Evolutionary conservation across 164 flowering plant genomes (phyloP), one percentile per base, ranked within the genome.

Genomic region (Dillenia turbinata): DNA sequence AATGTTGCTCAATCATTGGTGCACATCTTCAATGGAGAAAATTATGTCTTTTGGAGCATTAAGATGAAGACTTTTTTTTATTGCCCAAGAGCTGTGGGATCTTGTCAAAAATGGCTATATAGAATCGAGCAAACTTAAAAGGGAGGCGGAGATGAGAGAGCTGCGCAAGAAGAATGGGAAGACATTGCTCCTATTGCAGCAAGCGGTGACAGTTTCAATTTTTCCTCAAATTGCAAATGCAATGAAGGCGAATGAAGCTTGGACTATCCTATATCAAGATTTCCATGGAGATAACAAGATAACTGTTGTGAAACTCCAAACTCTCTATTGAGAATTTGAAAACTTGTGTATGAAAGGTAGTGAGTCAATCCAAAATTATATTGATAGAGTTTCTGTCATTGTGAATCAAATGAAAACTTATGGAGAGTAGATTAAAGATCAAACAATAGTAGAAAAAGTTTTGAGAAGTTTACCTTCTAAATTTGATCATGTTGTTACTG

Each of bases 401-500:
- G 58, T 66, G 45, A 60, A 46, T 60, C 48, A 66, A 60, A 59
- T 52, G 5, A 44, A 55, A 55, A 24, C 62, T 2, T 33, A 17
- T 52, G 60, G 56, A 10, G 63, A 56, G 17, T 40, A 51, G 9
- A 0, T 57, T 11, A 5, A 14, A 5, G 64, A 69, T 33, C 63
- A 69, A 54, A 58, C 24, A 14, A 33, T 63, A 48, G 44, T 69
- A 45, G 54, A 50, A 47, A 63, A 63, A 8, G 43, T 69, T 5
- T 55, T 69, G 10, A 8, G 59, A 8, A 62, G 53, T 14, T 55
- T 49, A 24, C 46, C 58, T 49, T 9, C 58, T 13, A 63, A 69
- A 12, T 69, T 45, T 63, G 67, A 63, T 57, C 54, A 57, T 57
- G 55, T 69, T 2, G 52, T 58, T 43, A 47, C 13, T 15, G 47